phyloP scores from a whole-genome alignment of 371 early-diverging fungal genomes.

The Syncephalastrum contaminatum region DNA sequence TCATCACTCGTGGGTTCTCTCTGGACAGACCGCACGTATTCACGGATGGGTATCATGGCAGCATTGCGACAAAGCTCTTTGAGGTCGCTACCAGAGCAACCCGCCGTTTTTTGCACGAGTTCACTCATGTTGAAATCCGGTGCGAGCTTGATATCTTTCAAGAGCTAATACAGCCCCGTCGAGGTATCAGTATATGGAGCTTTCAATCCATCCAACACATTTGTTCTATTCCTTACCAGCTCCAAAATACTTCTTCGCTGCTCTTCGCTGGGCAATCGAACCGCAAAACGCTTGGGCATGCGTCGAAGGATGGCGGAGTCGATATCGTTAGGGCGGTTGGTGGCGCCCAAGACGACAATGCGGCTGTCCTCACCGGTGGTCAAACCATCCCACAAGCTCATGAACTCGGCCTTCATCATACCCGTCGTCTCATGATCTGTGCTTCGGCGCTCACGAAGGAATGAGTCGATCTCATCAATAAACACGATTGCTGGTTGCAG shows the following conservation, averaged over 20 bases:
- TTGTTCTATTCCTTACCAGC: constrained; percentile 48
- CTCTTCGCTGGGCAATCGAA: constrained; percentile 83
- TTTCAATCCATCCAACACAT: background rate
- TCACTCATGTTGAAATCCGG: constrained; percentile 69
- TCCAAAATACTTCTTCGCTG: constrained; percentile 91
- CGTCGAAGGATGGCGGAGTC: constrained; percentile 94
- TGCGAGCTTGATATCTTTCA: constrained; percentile 68
- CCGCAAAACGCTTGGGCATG: constrained; percentile 96
- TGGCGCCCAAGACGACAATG: constrained; percentile 90
- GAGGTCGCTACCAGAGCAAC: constrained; percentile 92
- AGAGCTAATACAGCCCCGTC: constrained; percentile 61
- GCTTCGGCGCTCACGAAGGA: constrained; percentile 88
- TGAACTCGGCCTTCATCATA: constrained; percentile 99
- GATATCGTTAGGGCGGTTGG: constrained; percentile 97
- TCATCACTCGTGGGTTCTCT: constrained; percentile 22
- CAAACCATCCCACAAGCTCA: constrained; percentile 98
- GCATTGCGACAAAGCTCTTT: constrained; percentile 97
- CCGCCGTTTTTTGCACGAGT: constrained; percentile 80
- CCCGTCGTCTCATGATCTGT: constrained; percentile 94
- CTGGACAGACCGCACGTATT: constrained; percentile 69
- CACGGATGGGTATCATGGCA: constrained; percentile 93
- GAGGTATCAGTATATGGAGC: too few species aligned
- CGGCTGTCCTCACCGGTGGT: constrained; percentile 75
- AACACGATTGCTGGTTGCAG: constrained; percentile 95
- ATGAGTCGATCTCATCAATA: constrained; percentile 97